Conservation (phyloP, 805 yeast species). For the Yarrowia deformans region DNA sequence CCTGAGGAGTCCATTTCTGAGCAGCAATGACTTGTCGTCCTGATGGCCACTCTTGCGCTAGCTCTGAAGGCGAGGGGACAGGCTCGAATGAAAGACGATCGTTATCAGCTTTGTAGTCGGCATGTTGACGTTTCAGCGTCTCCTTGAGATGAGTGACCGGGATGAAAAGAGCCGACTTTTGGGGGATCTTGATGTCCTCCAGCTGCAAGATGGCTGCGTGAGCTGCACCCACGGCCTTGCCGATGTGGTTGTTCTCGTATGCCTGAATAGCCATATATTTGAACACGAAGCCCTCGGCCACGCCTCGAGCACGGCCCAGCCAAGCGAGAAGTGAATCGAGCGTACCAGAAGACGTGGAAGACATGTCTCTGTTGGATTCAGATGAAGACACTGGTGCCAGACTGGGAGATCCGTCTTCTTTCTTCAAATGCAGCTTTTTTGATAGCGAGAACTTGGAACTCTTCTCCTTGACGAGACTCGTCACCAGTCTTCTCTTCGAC, state of each 20-base stretch:
- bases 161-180: conserved; percentile 14
- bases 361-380: conserved; percentile 10
- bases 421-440: conserved; percentile 11
- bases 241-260: conserved; percentile 45
- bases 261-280: conserved; percentile 47
- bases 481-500: conserved; percentile 14
- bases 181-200: conserved; percentile 25
- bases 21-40: conserved; percentile 49
- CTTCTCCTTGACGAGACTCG: conserved; percentile 16
- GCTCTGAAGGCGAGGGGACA: conserved; percentile 47
- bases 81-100: conserved; percentile 48
- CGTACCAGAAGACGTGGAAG: conserved; percentile 1
- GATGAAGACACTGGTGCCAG: conserved; percentile 2
- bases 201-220: conserved; percentile 26
- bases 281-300: conserved; percentile 46
- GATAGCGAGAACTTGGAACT: conserved; percentile 26
- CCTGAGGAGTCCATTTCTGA: conserved; percentile 48
- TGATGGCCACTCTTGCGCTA: conserved; percentile 49
- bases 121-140: conserved; percentile 41
- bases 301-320: conserved; percentile 46
- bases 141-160: conserved; percentile 41
- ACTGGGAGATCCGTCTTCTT: neutral
- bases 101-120: conserved; percentile 47
- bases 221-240: conserved; percentile 43
- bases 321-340: conserved; percentile 43